Evolutionary conservation across 441 rosid species (phyloP).

Genomic region (Biscutella auriculata): DNA sequence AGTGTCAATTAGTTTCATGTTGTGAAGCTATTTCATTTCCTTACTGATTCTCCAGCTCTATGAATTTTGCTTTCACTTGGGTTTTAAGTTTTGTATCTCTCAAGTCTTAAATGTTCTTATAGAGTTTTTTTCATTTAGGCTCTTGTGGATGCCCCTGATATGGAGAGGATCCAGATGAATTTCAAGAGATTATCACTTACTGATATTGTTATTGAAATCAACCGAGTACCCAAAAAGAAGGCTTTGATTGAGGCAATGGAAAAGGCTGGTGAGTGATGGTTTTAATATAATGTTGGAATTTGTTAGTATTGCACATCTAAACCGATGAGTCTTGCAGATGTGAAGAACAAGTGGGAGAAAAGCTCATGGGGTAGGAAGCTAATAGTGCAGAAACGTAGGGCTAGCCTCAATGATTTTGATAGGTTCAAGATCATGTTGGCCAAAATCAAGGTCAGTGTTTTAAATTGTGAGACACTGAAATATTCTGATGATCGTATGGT

Average conservation of each 20-base stretch:
- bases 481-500: not conserved
- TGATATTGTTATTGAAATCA: conserved; percentile 64
- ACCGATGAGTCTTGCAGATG: conserved; percentile 29
- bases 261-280: conserved; percentile 50
- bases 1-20: too few species aligned
- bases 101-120: not conserved
- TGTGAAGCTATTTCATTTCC: not conserved
- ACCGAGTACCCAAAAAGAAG: conserved; percentile 75
- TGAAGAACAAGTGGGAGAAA: conserved; percentile 75
- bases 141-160: conserved; percentile 72
- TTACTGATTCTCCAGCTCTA: not conserved
- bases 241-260: conserved; percentile 73
- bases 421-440: conserved; percentile 90
- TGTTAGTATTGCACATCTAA: not conserved
- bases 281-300: not conserved
- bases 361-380: conserved; percentile 89
- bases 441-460: conserved; percentile 53
- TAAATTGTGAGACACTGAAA: not conserved
- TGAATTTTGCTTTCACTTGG: not conserved
- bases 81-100: not conserved
- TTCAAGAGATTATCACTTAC: conserved; percentile 77
- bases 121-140: conserved; percentile 32
- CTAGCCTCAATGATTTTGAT: conserved; percentile 70
- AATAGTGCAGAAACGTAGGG: conserved; percentile 74
- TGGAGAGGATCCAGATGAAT: conserved; percentile 79